Evolutionary conservation across 495 filamentous ascomycete genomes (phyloP).

Genomic region (Podospora conica): DNA sequence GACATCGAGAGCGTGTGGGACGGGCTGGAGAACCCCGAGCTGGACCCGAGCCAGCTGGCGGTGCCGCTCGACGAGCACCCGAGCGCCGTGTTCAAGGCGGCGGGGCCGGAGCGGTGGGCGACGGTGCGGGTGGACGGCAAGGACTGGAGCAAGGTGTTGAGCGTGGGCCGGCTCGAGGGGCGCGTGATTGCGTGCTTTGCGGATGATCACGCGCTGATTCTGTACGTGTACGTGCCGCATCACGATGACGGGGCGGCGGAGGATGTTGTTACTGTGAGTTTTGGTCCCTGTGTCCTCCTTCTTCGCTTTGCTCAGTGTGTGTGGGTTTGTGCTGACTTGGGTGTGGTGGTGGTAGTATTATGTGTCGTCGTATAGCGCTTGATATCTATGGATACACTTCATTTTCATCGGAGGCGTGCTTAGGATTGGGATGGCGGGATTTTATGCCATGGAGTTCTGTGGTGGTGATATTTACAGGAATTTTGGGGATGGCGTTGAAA

Average conservation of each 20-base stretch:
- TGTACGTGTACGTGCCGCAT: slow-evolving; percentile 85
- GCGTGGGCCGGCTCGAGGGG: slow-evolving; percentile 80
- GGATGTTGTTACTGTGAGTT: slow-evolving; percentile 70
- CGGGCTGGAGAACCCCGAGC: slow-evolving; percentile 72
- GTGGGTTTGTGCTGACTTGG: slow-evolving; percentile 5
- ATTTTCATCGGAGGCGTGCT: no score
- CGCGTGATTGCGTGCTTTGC: slow-evolving; percentile 84
- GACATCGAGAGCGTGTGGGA: slow-evolving; percentile 78
- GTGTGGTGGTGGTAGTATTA: slow-evolving; percentile 17
- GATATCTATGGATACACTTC: background rate
- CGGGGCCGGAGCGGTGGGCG: slow-evolving; percentile 65
- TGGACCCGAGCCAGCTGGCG: slow-evolving; percentile 65
- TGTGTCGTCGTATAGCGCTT: slow-evolving; percentile 22
- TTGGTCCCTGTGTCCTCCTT: background rate
- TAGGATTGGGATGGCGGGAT: background rate
- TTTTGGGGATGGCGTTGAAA: background rate
- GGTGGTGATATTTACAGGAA: background rate
- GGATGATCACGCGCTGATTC: slow-evolving; percentile 74
- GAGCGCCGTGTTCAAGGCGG: slow-evolving; percentile 59
- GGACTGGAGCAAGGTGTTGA: slow-evolving; percentile 86
- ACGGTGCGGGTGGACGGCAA: slow-evolving; percentile 82
- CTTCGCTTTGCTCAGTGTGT: no score
- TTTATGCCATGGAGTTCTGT: background rate
- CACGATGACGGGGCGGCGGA: slow-evolving; percentile 58
- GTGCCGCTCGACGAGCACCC: slow-evolving; percentile 66